These are phyloP conservation scores for Fraxinus pennsylvanica DNA, from an alignment of 257 asterid species.

Conservation along the genomic window DNA sequence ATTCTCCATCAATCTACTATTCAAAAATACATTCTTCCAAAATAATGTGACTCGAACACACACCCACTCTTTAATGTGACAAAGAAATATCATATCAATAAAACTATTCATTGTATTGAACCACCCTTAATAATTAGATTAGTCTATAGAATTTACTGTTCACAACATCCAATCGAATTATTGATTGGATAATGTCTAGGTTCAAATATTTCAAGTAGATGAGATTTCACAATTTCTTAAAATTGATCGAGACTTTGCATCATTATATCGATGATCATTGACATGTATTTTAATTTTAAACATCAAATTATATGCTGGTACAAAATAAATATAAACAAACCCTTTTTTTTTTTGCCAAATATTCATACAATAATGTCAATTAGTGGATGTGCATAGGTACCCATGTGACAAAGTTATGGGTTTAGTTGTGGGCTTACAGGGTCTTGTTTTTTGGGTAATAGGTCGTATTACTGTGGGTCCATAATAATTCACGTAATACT, in stretches of 20 bases:
- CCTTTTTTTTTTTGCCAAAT: background rate
- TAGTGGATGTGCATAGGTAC: background rate
- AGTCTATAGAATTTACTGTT: background rate
- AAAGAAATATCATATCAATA: background rate
- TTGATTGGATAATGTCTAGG: background rate
- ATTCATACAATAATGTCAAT: background rate
- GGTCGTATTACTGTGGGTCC: slow-evolving; percentile 26
- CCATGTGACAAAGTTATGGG: slow-evolving; percentile 30
- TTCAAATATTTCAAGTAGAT: background rate
- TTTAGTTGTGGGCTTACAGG: slow-evolving; percentile 33
- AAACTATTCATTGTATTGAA: background rate
- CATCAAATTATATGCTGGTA: background rate
- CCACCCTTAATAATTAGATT: background rate
- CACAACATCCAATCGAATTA: background rate
- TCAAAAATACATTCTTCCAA: no score
- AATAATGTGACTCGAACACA: no score
- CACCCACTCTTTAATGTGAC: background rate
- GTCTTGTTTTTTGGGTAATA: slow-evolving; percentile 24
- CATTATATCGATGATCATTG: background rate
- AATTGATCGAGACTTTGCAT: background rate
- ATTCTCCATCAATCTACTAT: no score
- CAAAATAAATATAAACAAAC: background rate
- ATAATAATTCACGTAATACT: no score
- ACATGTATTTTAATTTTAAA: background rate
- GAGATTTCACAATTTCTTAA: background rate